A percentile compares a stretch with the other conserved stretches of the same genome.
Evolutionary conservation across 2,329 filamentous ascomycete genomes (phyloP).

Genomic region (Fusarium lateritium): DNA sequence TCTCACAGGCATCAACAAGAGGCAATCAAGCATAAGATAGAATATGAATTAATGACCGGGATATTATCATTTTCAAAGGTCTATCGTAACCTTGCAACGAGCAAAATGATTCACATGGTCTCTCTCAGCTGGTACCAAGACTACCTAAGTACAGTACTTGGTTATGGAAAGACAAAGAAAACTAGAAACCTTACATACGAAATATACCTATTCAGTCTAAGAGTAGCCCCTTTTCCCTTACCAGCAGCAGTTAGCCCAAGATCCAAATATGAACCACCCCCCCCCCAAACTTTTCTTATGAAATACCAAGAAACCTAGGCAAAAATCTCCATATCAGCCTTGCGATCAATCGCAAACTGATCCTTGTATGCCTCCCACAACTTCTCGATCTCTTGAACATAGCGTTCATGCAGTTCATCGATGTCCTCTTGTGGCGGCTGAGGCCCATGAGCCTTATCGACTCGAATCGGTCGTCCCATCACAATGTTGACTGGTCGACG

Average conservation of each 20-base stretch:
- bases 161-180: slow-evolving; percentile 2
- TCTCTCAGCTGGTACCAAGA: background rate
- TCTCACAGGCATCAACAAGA: no score
- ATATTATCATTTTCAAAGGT: background rate
- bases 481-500: slow-evolving; percentile 90
- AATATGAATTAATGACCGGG: background rate
- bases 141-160: background rate
- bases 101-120: background rate
- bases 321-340: slow-evolving; percentile 77
- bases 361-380: slow-evolving; percentile 87
- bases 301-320: slow-evolving; percentile 57
- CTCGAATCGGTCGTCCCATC: slow-evolving; percentile 84
- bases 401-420: slow-evolving; percentile 83
- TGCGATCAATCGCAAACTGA: slow-evolving; percentile 74
- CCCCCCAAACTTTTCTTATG: background rate
- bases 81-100: background rate
- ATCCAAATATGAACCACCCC: background rate
- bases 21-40: no score
- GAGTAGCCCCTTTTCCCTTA: background rate
- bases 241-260: background rate
- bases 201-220: slow-evolving; percentile 4
- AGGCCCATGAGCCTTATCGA: slow-evolving; percentile 68
- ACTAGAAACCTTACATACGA: slow-evolving; percentile 10
- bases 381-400: slow-evolving; percentile 80
- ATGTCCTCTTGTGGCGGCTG: slow-evolving; percentile 82